Base-by-base conservation (phyloP, 2,329 filamentous ascomycete species). In the Talaromyces rugulosus region DNA sequence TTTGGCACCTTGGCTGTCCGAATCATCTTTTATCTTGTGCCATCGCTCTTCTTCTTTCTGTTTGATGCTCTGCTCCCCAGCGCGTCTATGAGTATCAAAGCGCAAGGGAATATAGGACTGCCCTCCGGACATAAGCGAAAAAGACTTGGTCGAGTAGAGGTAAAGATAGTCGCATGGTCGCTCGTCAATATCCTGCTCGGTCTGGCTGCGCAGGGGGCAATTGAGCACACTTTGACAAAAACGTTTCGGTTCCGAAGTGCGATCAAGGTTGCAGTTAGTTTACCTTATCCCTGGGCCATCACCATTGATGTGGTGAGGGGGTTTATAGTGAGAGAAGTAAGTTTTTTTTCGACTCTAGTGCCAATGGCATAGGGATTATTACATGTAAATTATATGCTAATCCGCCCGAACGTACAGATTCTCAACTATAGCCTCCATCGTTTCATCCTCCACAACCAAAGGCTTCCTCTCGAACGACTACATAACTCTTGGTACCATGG, bases 1-100 rank as follows among this genome's bases (percentile, higher is more conserved):
- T 80, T 90, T 58, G 90, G 88, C 60, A 88, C 88, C 0, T 73
- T 91, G 5, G 83, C 85, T 28, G 80, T 92, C 56, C 88, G 90
- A 50, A 62, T 88, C 9, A 66, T 90, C 4, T 87, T 93, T 69
- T 96, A 88, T 77, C 78, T 95, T 2, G 59, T 90, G 0, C 92
- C 92, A 0, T 90, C 91, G 0, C 73, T 90, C 0, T 63, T 89
- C 12, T 92, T 92, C 69, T 85, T 95, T 1, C 70, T 87, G 3
- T 88, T 96, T 71, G 92, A 96, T 72, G 80, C 84, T 2, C 72
- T 85, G 1, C 69, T 92, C 0, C 92, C 93, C 0, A 89, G 86
- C 61, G 78, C 93, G 2, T 83, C 89, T 6, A 83, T 85, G 27
- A 81, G 81, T 23, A 77, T 94, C 74, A 96, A 96, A 72, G 81